Base-by-base conservation (phyloP, 768 basidiomycete genomes). In the Tricholoma furcatifolium region DNA sequence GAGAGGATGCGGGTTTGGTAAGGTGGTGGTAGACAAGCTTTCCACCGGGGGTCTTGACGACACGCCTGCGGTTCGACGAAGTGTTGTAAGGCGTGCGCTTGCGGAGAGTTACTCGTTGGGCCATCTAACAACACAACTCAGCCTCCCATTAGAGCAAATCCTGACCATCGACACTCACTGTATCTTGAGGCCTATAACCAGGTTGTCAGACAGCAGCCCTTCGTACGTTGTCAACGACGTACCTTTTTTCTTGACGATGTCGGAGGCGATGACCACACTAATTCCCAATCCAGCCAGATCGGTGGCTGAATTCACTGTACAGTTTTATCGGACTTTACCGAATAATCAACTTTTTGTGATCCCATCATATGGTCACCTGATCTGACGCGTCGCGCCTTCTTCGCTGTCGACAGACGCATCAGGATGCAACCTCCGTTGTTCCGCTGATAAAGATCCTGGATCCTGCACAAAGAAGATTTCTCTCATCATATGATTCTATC, bases 81-180 rank as follows among this genome's bases (percentile, higher is more conserved):
- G 97, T 98, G 86, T 97, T 98, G 83, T 99, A 97, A 18, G 93
- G 85, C 62, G 88, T 87, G 71, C 97, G 93, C 77, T 97, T 99
- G 80, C 97, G 90, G 79, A 99, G 93, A 66, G 94, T 97, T 67
- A 99, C 95, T 70, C 97, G 93, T 85, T 98, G 96, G 75, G 93
- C 93, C 96, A 98, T 98, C 65, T 27, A 60, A 11, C 17, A 53
- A 50, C 47, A 41, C 17, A 45, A 36, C 18, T 54, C 47, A 54
- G 53, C 31, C 34, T 34, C 36, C 51, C 24, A 23, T 35, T 20
- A 8, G 7, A 42, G 50, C 54, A 47, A 36, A 47, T n/a, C n/a
- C n/a, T 4, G 23, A 38, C 18, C 17, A 12, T 32, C 38, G 21
- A 4, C 20, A 73, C 74, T 74, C 67, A 75, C 74, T 67, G 67